Conservation (phyloP, 805 yeast genomes). For the Hanseniaspora lindneri region DNA sequence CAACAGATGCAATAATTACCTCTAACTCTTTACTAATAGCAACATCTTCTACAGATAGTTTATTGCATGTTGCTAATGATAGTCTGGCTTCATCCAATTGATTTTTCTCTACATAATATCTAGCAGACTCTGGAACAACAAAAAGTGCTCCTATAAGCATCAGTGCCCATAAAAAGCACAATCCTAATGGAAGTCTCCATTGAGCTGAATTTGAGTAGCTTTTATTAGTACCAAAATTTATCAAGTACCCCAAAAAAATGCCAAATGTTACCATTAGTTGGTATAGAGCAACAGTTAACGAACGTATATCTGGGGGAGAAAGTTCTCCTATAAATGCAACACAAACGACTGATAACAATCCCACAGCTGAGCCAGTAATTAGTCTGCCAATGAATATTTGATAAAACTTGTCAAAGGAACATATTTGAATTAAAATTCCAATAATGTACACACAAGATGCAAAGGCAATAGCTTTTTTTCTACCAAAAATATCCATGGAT, state of each 20-base stretch:
- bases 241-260: slow-evolving; percentile 67
- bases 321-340: slow-evolving; percentile 52
- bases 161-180: slow-evolving; percentile 39
- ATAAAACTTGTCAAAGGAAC: slow-evolving; percentile 43
- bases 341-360: slow-evolving; percentile 62
- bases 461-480: slow-evolving; percentile 50
- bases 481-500: slow-evolving; percentile 51
- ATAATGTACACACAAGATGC: slow-evolving; percentile 53
- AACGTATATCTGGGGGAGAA: slow-evolving; percentile 41
- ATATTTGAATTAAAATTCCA: slow-evolving; percentile 66
- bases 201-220: slow-evolving; percentile 35
- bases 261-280: slow-evolving; percentile 65
- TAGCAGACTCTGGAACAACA: slow-evolving; percentile 65
- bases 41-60: slow-evolving; percentile 41
- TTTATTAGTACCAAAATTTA: slow-evolving; percentile 48
- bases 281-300: slow-evolving; percentile 57
- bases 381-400: slow-evolving; percentile 60
- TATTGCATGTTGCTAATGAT: slow-evolving; percentile 50
- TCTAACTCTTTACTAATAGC: slow-evolving; percentile 47
- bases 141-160: slow-evolving; percentile 31
- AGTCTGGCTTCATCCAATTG: slow-evolving; percentile 49
- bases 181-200: slow-evolving; percentile 66
- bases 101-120: slow-evolving; percentile 47
- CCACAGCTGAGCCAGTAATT: slow-evolving; percentile 65
- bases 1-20: slow-evolving; percentile 47